Evolutionary conservation across 306 rosid species (phyloP), one percentile per base, ranked within the genome.

Genomic region (Quercus variabilis): DNA sequence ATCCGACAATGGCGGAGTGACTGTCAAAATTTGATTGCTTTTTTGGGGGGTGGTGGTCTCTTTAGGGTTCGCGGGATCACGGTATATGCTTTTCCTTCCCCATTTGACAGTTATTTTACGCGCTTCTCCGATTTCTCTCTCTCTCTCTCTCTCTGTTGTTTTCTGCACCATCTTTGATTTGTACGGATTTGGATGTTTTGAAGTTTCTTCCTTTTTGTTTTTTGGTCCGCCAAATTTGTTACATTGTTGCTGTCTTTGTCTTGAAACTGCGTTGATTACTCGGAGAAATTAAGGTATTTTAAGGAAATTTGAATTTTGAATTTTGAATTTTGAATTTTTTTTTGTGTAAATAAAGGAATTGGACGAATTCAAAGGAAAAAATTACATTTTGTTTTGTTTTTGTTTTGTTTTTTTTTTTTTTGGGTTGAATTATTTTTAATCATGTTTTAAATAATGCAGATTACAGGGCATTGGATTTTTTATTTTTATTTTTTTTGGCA

Each of bases 121-220:
- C 58, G 92, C 90, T 88, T 83, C 80, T 80, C 90, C 92, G 89
- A 79, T 58, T 83, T 85, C 76, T 80, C 63, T 74, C 96, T 82
- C 70, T 5, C 65, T 23, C 23, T 82, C 65, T 5, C 67, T 55
- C 31, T n/a, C 23, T 55, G 13, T 58, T 79, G 8, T 1, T 60
- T 19, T 30, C 60, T 74, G 67, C 33, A 59, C 41, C 60, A 20
- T 17, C 28, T 31, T 73, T 54, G 5, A 46, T 55, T 46, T 35
- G 18, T 3, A 13, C 33, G 77, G 51, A 75, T 41, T 58, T 46
- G 19, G 55, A 58, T 38, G 26, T 56, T 57, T 55, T 75, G 19
- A 5, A 1, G 30, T 60, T 76, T 41, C 43, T 31, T 55, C 57
- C 26, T 75, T 30, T 15, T 13, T 52, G 17, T 74, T 17, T 26